These are phyloP conservation scores for Aspergillus uvarum DNA, from an alignment of 2,329 filamentous ascomycete genomes.

Conservation along the genomic window DNA sequence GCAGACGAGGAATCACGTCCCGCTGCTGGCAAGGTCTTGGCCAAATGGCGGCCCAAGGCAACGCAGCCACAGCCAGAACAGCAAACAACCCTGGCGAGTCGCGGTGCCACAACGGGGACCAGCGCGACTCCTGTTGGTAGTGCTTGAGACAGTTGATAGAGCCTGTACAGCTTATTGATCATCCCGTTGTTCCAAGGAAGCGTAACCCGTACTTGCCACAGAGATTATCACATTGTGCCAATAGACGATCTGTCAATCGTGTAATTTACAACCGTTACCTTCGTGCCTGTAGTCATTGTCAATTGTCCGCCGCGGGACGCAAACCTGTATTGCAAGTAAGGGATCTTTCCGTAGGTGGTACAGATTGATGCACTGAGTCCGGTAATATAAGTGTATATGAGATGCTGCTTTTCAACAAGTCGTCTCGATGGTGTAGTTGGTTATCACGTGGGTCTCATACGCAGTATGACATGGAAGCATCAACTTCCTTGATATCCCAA, in stretches of 20 bases:
- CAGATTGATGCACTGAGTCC: too few species aligned
- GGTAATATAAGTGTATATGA: too few species aligned
- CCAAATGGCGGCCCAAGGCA: constrained; percentile 55
- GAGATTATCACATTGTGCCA: not conserved
- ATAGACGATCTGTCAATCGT: not conserved
- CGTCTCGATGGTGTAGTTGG: not conserved
- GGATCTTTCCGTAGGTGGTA: too few species aligned
- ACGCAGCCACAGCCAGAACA: constrained; percentile 20
- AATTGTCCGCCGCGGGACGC: too few species aligned
- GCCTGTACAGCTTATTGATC: not conserved
- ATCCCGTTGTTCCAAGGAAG: not conserved
- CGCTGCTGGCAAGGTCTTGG: constrained; percentile 54
- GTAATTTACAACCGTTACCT: not conserved
- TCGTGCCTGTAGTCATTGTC: not conserved
- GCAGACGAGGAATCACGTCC: constrained; percentile 49
- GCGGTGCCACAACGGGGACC: not conserved
- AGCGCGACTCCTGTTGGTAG: not conserved
- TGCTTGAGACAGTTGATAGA: not conserved
- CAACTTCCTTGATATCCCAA: not conserved
- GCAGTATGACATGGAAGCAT: not conserved
- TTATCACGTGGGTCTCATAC: not conserved
- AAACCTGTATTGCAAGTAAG: too few species aligned
- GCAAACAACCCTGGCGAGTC: constrained; percentile 14
- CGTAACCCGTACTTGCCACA: not conserved
- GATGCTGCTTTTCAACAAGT: not conserved